These are phyloP conservation scores for Rhodotorula sp. DNA, from an alignment of 1,284 basidiomycete species.

Conservation along the genomic window DNA sequence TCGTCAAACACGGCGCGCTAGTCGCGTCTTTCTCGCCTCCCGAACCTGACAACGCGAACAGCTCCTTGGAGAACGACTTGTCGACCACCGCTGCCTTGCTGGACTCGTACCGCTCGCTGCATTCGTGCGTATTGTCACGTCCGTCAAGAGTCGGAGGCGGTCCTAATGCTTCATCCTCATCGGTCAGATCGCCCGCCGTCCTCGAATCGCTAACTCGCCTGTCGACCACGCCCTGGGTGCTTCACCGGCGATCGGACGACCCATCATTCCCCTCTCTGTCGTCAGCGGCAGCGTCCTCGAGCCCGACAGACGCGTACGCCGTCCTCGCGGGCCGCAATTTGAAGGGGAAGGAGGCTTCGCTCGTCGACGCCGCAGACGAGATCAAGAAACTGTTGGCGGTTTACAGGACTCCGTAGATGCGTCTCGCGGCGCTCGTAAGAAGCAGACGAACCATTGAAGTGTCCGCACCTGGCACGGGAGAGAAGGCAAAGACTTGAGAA, in stretches of 20 bases:
- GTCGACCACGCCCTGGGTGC: constrained; percentile 13
- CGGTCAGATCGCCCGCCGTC: background rate
- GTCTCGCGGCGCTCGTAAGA: too few species aligned
- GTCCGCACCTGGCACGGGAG: too few species aligned
- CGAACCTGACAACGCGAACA: background rate
- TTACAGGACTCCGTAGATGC: constrained; percentile 1
- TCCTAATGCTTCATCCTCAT: background rate
- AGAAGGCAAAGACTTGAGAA: too few species aligned
- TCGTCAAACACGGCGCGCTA: constrained; percentile 11
- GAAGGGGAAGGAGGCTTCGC: constrained; percentile 12
- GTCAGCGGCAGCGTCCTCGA: background rate
- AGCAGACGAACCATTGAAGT: too few species aligned
- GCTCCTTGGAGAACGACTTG: background rate
- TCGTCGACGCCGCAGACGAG: constrained; percentile 36
- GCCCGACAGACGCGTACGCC: constrained; percentile 19
- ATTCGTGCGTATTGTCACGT: background rate
- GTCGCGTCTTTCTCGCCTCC: background rate
- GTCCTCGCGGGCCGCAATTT: constrained; percentile 10
- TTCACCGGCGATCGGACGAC: constrained; percentile 9
- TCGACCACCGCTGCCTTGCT: constrained; percentile 10
- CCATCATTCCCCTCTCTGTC: too few species aligned
- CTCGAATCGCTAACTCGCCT: constrained; percentile 27
- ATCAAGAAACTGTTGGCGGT: constrained; percentile 17
- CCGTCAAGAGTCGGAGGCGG: too few species aligned
- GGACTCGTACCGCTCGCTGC: constrained; percentile 3